Evolutionary conservation across 257 asterid genomes (phyloP).

Genomic region (Voacanga thouarsii): DNA sequence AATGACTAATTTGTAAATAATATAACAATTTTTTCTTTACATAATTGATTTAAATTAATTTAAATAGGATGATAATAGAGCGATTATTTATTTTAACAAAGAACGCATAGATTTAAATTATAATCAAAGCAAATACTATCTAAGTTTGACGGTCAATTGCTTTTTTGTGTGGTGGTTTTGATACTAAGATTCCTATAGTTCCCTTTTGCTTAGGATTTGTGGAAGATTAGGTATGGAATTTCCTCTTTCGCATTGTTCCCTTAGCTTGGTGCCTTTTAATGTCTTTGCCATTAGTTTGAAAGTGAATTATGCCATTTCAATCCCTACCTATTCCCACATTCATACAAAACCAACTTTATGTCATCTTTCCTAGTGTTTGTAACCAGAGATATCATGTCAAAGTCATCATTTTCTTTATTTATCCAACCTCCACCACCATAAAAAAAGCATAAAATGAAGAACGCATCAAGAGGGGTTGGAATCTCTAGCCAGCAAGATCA

Average conservation of each 20-base stretch:
- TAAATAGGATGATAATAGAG: not conserved
- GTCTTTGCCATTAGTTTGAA: slow-evolving; percentile 13
- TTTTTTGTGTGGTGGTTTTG: not conserved
- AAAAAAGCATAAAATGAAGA: slow-evolving; percentile 16
- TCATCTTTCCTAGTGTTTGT: slow-evolving; percentile 29
- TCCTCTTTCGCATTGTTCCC: slow-evolving; percentile 12
- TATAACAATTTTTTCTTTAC: not conserved
- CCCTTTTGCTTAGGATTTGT: not conserved
- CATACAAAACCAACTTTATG: slow-evolving; percentile 31
- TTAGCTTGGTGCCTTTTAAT: slow-evolving; percentile 1
- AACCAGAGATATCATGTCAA: slow-evolving; percentile 30
- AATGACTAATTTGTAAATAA: not conserved
- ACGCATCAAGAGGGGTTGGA: slow-evolving; percentile 25
- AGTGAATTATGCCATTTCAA: slow-evolving; percentile 20
- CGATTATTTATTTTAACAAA: not conserved
- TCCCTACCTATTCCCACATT: slow-evolving; percentile 10
- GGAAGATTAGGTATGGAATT: slow-evolving; percentile 7
- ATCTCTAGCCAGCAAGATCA: slow-evolving; percentile 43
- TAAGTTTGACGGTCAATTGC: not conserved
- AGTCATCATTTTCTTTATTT: slow-evolving; percentile 42
- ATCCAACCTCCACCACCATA: slow-evolving; percentile 44
- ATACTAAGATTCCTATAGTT: slow-evolving; percentile 1
- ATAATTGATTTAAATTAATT: not conserved
- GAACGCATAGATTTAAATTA: not conserved
- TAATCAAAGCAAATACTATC: not conserved